A percentile compares a stretch with the other conserved stretches of the same genome.
Evolutionary conservation across 2,329 filamentous ascomycete genomes (phyloP).

Genomic region (Colletotrichum sp.): DNA sequence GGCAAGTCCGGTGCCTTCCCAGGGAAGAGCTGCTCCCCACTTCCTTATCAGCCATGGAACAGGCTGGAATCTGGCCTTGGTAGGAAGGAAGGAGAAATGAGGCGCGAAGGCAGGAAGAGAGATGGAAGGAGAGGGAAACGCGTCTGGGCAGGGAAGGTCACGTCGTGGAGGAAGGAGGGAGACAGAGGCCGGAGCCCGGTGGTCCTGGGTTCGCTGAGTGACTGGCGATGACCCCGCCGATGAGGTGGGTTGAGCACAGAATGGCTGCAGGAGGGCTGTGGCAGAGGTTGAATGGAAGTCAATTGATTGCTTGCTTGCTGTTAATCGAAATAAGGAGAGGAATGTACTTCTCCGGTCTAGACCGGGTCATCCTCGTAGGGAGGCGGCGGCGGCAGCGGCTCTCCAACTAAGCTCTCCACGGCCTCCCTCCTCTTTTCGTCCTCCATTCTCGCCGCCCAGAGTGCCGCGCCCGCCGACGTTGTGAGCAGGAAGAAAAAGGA

Average conservation of each 20-base stretch:
- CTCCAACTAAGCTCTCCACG: constrained; percentile 23
- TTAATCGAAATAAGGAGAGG: not conserved
- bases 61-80: not conserved
- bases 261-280: not conserved
- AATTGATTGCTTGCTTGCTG: not conserved
- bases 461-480: constrained; percentile 80
- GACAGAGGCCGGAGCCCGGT: not conserved
- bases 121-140: not conserved
- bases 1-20: not conserved
- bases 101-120: not conserved
- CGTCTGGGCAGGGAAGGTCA: not conserved
- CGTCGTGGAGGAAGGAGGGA: not conserved
- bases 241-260: not conserved
- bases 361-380: constrained; percentile 43
- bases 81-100: not conserved
- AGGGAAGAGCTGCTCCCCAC: not conserved
- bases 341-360: constrained; percentile 3
- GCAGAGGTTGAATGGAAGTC: not conserved
- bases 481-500: constrained; percentile 97
- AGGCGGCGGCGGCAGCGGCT: constrained; percentile 36
- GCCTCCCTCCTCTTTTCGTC: constrained; percentile 44
- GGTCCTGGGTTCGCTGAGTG: not conserved
- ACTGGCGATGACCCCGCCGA: not conserved
- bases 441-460: constrained; percentile 87
- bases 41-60: not conserved